These are phyloP conservation scores for Colletotrichum spaethianum DNA, from an alignment of 2,329 filamentous ascomycete genomes.

Conservation along the genomic window DNA sequence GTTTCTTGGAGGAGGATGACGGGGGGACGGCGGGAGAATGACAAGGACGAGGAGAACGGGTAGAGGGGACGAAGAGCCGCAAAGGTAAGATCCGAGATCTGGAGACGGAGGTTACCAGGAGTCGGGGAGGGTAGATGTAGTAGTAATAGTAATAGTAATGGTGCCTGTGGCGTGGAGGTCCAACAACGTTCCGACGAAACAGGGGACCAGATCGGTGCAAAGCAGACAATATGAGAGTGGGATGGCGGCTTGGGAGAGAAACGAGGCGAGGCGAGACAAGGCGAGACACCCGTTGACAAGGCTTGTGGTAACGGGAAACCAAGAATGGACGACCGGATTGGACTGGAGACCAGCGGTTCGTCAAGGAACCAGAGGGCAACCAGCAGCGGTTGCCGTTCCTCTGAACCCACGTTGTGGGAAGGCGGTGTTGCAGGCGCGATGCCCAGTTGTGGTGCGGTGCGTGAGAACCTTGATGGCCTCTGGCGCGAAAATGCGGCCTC, in stretches of 20 bases:
- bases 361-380: slow-evolving; percentile 16
- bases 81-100: slow-evolving; percentile 29
- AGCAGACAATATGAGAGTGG: slow-evolving; percentile 12
- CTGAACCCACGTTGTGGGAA: slow-evolving; percentile 23
- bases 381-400: slow-evolving; percentile 1
- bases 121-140: slow-evolving; percentile 24
- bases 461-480: slow-evolving; percentile 41
- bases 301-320: slow-evolving; percentile 6
- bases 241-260: slow-evolving; percentile 11
- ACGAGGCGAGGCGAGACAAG: slow-evolving; percentile 11
- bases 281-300: slow-evolving; percentile 28
- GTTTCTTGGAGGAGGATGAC: neutral
- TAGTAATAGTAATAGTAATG: slow-evolving; percentile 19
- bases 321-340: neutral
- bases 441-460: slow-evolving; percentile 22
- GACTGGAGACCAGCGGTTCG: slow-evolving; percentile 11
- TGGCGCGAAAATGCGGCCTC: slow-evolving; percentile 38
- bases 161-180: slow-evolving; percentile 5
- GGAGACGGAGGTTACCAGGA: slow-evolving; percentile 1
- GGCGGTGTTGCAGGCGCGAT: slow-evolving; percentile 37
- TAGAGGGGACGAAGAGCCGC: slow-evolving; percentile 30
- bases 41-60: neutral
- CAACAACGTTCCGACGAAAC: slow-evolving; percentile 13
- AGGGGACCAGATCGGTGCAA: neutral
- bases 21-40: neutral